These are phyloP conservation scores for Poa pratensis DNA, from an alignment of 176 grass and related monocot genomes.

Conservation along the genomic window DNA sequence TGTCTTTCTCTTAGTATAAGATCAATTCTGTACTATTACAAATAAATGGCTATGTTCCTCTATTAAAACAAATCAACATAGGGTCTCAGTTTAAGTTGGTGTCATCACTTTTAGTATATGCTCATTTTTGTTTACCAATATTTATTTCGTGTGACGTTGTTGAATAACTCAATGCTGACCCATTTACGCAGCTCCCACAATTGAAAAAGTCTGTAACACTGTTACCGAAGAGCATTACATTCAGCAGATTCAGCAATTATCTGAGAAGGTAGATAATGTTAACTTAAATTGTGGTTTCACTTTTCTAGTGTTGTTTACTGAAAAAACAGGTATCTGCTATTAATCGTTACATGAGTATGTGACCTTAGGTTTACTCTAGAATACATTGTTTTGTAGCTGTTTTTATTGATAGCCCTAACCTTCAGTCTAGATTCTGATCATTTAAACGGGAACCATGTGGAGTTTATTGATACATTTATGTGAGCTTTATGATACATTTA, in stretches of 20 bases:
- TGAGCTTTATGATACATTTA: slow-evolving; percentile 8
- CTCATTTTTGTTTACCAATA: neutral
- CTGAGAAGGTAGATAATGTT: slow-evolving; percentile 57
- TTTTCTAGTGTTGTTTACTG: neutral
- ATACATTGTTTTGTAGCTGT: slow-evolving; percentile 6
- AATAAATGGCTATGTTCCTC: neutral
- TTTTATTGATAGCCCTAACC: neutral
- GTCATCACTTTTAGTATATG: slow-evolving; percentile 4
- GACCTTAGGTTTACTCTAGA: neutral
- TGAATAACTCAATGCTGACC: slow-evolving; percentile 31
- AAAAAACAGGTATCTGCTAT: neutral
- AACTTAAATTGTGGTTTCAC: neutral
- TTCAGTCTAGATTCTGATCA: neutral
- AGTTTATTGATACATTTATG: neutral
- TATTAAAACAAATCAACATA: neutral
- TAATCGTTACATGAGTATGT: neutral
- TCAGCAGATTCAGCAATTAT: slow-evolving; percentile 63
- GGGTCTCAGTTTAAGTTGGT: neutral
- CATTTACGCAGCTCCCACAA: slow-evolving; percentile 46
- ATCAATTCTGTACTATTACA: neutral
- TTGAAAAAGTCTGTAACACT: slow-evolving; percentile 48
- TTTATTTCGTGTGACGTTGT: neutral
- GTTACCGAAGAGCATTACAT: slow-evolving; percentile 47
- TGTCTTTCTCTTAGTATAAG: neutral
- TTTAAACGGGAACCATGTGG: neutral